phyloP scores from a whole-genome alignment of 1,284 basidiomycete genomes.

The Rhodofomes roseus region DNA sequence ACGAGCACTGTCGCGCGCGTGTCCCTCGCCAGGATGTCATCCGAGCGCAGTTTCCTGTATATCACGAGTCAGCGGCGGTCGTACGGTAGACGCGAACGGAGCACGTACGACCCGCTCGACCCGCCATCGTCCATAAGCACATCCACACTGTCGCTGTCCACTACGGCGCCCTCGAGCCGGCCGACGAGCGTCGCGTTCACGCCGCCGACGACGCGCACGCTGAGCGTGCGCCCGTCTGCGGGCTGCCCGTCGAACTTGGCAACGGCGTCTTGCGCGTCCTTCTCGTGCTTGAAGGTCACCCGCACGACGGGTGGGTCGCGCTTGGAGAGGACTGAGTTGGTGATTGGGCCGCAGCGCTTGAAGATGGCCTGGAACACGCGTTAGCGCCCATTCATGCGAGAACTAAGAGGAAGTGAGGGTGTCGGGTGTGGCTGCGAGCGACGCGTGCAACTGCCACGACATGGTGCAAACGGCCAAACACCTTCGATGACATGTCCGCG shows the following conservation, averaged over 20 bases:
- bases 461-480: too few species aligned
- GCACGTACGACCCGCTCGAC: constrained; percentile 56
- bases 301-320: constrained; percentile 58
- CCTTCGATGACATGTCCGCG: too few species aligned
- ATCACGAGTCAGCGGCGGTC: too few species aligned
- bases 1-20: constrained; percentile 66
- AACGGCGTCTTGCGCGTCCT: constrained; percentile 66
- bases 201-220: constrained; percentile 61
- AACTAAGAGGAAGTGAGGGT: too few species aligned
- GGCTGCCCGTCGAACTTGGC: constrained; percentile 75
- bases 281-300: constrained; percentile 66
- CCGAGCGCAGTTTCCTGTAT: constrained; percentile 80
- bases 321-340: constrained; percentile 37
- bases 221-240: constrained; percentile 75
- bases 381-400: neutral
- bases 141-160: constrained; percentile 67
- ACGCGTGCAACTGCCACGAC: too few species aligned
- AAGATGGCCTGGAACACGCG: constrained; percentile 63
- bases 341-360: constrained; percentile 71
- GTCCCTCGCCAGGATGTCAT: constrained; percentile 66
- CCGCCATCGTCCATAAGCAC: constrained; percentile 48
- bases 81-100: neutral
- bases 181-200: constrained; percentile 51
- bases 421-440: too few species aligned
- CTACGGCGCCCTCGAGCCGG: constrained; percentile 44